Percentiles rank a stretch among this genome's conserved stretches.
Evolutionary conservation across 495 filamentous ascomycete genomes (phyloP).

Genomic region (Penicillium macrosclerotiorum): DNA sequence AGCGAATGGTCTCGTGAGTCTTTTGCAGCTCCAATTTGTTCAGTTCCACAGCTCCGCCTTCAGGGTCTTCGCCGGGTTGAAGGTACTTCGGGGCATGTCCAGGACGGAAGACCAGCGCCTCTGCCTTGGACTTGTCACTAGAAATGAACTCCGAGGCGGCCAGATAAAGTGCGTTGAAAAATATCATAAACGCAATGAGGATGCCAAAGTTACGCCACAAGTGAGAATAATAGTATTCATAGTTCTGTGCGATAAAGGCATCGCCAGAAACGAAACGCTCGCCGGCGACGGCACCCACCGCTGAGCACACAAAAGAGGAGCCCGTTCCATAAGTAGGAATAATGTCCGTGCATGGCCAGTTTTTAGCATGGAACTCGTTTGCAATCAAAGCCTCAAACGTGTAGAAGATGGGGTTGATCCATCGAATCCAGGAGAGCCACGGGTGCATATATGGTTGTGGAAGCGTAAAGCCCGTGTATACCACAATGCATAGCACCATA

Average conservation of each 20-base stretch:
- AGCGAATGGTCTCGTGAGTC: slow-evolving; percentile 28
- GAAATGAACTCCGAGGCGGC: slow-evolving; percentile 35
- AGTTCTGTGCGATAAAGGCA: slow-evolving; percentile 51
- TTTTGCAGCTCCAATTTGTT: slow-evolving; percentile 17
- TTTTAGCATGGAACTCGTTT: slow-evolving; percentile 57
- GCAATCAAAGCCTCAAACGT: slow-evolving; percentile 37
- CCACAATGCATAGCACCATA: slow-evolving; percentile 38
- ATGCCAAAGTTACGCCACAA: slow-evolving; percentile 66
- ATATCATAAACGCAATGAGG: slow-evolving; percentile 55
- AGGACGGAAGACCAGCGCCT: slow-evolving; percentile 35
- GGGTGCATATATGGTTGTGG: slow-evolving; percentile 42
- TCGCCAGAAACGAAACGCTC: slow-evolving; percentile 45
- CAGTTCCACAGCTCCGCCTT: slow-evolving; percentile 11
- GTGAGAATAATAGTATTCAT: slow-evolving; percentile 50
- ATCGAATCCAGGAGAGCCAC: slow-evolving; percentile 47
- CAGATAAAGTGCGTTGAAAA: slow-evolving; percentile 48
- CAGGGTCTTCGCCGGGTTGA: slow-evolving; percentile 18
- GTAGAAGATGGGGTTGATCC: slow-evolving; percentile 41
- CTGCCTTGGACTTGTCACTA: slow-evolving; percentile 30
- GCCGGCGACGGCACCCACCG: slow-evolving; percentile 53
- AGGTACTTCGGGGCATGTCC: slow-evolving; percentile 31
- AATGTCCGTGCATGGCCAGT: slow-evolving; percentile 40
- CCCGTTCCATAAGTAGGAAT: slow-evolving; percentile 44
- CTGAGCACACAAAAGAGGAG: slow-evolving; percentile 40
- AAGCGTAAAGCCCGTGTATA: slow-evolving; percentile 44